Conservation (phyloP, 495 filamentous ascomycete species). For the Hypoxylon intermedium region DNA sequence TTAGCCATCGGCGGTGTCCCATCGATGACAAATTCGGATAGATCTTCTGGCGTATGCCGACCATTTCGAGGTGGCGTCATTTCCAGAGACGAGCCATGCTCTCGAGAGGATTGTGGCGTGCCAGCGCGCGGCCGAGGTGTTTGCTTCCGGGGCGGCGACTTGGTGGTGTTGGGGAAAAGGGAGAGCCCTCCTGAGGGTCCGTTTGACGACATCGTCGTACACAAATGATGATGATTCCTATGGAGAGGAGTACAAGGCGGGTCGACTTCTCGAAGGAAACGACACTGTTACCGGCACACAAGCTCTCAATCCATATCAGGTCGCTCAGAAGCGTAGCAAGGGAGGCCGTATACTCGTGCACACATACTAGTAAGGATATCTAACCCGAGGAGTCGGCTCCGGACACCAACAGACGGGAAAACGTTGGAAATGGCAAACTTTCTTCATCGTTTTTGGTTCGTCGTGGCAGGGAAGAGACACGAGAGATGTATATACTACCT, state of each 20-base stretch:
- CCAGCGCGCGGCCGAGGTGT: conserved; percentile 45
- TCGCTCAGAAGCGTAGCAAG: conserved; percentile 13
- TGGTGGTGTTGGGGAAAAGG: conserved; percentile 55
- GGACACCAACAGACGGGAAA: conserved; percentile 20
- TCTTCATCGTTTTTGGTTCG: conserved; percentile 18
- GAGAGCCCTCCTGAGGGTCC: conserved; percentile 56
- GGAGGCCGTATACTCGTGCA: conserved; percentile 16
- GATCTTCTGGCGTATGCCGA: conserved; percentile 44
- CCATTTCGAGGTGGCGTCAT: conserved; percentile 44
- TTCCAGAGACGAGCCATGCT: conserved; percentile 43
- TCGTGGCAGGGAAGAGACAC: conserved; percentile 22
- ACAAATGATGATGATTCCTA: conserved; percentile 2
- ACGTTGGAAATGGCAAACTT: conserved; percentile 23
- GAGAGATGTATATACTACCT: conserved; percentile 34
- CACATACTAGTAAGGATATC: conserved; percentile 12
- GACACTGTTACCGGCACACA: conserved; percentile 24
- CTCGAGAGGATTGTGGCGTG: conserved; percentile 48
- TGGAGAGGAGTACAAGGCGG: conserved; percentile 11
- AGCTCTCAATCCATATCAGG: conserved; percentile 16
- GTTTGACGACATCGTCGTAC: conserved; percentile 46
- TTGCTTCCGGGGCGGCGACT: conserved; percentile 47
- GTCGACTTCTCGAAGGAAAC: conserved; percentile 5
- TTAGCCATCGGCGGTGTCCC: conserved; percentile 36
- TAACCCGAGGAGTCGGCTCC: conserved; percentile 1
- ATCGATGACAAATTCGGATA: conserved; percentile 46